A percentile compares a stretch with the other conserved stretches of the same genome.
phyloP scores from a whole-genome alignment of 2,329 filamentous ascomycete species.

The Exophiala sp. region DNA sequence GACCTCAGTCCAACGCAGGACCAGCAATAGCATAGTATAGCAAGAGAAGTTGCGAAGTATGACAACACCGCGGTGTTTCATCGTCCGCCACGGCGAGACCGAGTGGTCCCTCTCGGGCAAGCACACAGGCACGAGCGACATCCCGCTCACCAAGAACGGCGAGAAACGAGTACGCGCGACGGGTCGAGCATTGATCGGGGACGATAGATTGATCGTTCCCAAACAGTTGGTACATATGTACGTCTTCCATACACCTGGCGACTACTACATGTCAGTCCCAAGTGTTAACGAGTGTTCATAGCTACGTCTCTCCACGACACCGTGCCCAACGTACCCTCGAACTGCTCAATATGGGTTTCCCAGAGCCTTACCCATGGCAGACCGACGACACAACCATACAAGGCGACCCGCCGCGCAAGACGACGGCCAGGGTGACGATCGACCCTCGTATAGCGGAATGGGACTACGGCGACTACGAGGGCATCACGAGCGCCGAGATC shows the following conservation, averaged over 20 bases:
- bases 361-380: conserved; percentile 69
- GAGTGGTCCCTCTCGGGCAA: conserved; percentile 87
- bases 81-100: conserved; percentile 87
- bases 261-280: not conserved
- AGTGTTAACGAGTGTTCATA: conserved; percentile 26
- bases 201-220: conserved; percentile 80
- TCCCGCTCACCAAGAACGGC: conserved; percentile 77
- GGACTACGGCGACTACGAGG: conserved; percentile 87
- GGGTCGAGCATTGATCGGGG: conserved; percentile 76
- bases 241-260: conserved; percentile 30
- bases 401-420: conserved; percentile 40
- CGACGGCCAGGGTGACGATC: conserved; percentile 61
- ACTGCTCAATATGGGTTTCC: conserved; percentile 70
- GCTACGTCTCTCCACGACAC: conserved; percentile 80
- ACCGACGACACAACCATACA: conserved; percentile 3
- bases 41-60: conserved; percentile 20
- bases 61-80: conserved; percentile 69
- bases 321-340: conserved; percentile 89
- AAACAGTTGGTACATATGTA: conserved; percentile 79
- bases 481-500: conserved; percentile 70
- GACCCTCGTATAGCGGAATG: conserved; percentile 75
- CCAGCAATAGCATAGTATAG: not conserved
- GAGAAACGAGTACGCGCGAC: conserved; percentile 73
- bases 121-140: conserved; percentile 82
- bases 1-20: too few species aligned